Percentiles rank a stretch among this genome's conserved stretches.
Evolutionary conservation across 345 rosid species (phyloP).

Genomic region (Euclidium syriacum): DNA sequence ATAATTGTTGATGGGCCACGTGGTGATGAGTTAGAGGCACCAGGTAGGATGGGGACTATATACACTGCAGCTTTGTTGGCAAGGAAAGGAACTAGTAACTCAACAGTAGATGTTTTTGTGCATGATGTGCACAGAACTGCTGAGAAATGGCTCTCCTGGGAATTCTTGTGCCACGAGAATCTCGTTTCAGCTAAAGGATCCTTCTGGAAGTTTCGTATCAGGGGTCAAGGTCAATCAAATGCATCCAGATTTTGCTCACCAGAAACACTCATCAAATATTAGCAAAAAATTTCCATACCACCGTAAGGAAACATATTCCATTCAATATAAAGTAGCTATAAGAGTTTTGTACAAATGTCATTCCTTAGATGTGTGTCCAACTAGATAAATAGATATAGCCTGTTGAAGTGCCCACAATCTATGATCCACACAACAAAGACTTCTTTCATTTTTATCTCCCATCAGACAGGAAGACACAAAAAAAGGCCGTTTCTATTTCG

Average conservation of each 20-base stretch:
- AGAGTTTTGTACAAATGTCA: background rate
- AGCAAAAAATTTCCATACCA: constrained; percentile 13
- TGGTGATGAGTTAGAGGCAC: constrained; percentile 57
- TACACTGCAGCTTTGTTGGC: constrained; percentile 68
- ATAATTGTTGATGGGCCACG: constrained; percentile 78
- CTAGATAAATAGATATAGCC: background rate
- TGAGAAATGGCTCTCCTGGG: constrained; percentile 95
- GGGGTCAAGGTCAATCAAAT: constrained; percentile 41
- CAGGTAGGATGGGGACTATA: constrained; percentile 80
- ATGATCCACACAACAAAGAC: background rate
- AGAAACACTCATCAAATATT: constrained; percentile 18
- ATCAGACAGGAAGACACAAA: background rate
- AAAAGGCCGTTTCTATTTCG: background rate
- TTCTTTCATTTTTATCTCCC: background rate
- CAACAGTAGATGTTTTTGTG: constrained; percentile 58
- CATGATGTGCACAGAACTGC: constrained; percentile 69
- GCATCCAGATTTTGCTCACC: constrained; percentile 50
- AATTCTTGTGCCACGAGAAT: constrained; percentile 79
- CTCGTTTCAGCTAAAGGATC: constrained; percentile 67
- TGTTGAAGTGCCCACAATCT: background rate
- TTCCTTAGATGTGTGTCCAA: background rate
- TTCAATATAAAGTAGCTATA: background rate
- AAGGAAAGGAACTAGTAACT: constrained; percentile 42
- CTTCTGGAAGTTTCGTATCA: constrained; percentile 61
- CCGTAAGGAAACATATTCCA: background rate